phyloP scores from a whole-genome alignment of 139 green algal species.

The Chlamydomonas sp. region DNA sequence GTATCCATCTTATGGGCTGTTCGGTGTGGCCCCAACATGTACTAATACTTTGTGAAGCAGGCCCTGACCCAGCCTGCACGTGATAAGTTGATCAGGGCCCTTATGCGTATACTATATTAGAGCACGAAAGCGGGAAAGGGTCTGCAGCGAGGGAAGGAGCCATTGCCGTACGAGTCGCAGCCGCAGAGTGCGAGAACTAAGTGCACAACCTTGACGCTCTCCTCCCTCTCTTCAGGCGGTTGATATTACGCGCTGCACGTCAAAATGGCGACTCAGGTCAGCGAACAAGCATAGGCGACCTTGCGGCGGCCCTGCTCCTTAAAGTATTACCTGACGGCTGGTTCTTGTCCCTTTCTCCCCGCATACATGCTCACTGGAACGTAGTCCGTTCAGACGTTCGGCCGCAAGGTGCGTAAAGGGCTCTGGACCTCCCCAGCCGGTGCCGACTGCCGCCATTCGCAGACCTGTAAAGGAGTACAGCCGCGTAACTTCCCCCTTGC shows the following conservation, averaged over 20 bases:
- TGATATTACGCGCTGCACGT: conserved; percentile 13
- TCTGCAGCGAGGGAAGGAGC: too few species aligned
- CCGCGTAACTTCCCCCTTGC: neutral
- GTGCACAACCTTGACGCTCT: neutral
- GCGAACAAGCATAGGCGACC: too few species aligned
- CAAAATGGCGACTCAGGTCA: conserved; percentile 45
- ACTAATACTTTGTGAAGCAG: too few species aligned
- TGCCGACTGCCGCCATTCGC: neutral
- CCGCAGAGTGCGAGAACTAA: too few species aligned
- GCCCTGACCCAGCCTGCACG: too few species aligned
- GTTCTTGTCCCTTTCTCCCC: neutral
- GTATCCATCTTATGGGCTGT: too few species aligned
- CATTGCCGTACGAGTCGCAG: too few species aligned
- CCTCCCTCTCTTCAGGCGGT: conserved; percentile 9
- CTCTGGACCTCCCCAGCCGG: neutral
- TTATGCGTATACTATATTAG: too few species aligned
- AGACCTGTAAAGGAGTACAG: neutral
- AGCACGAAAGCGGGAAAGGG: too few species aligned
- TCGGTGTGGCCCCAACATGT: too few species aligned
- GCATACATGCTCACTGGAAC: neutral
- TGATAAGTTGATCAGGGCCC: too few species aligned
- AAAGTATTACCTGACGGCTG: conserved; percentile 36
- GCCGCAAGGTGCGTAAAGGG: conserved; percentile 81
- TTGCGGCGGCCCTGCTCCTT: neutral
- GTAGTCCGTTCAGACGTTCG: conserved; percentile 97